Evolutionary conservation across 2,329 filamentous ascomycete genomes (phyloP).

Genomic region (Claviceps humidiphila): DNA sequence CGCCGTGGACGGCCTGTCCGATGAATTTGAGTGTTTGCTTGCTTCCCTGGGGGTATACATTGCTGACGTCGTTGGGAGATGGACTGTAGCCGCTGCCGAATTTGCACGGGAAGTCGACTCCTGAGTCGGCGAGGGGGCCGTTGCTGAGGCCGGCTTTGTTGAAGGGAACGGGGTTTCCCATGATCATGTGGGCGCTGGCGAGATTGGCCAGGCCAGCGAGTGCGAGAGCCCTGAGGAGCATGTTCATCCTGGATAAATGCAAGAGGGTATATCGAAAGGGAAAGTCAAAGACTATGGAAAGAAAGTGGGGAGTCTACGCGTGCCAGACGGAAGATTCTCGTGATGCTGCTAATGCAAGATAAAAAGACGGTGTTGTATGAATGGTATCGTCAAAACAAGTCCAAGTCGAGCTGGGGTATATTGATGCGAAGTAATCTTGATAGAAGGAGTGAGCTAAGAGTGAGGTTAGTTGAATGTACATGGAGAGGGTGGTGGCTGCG

Average conservation of each 20-base stretch:
- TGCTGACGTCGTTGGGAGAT: conserved; percentile 33
- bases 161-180: conserved; percentile 57
- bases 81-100: conserved; percentile 25
- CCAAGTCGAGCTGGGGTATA: not conserved
- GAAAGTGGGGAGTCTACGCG: conserved; percentile 11
- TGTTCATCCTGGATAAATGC: conserved; percentile 18
- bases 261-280: not conserved
- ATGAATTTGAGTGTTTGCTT: conserved; percentile 43
- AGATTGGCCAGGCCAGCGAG: conserved; percentile 43
- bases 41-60: conserved; percentile 39
- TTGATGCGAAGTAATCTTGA: too few relatives aligned
- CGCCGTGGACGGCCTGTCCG: conserved; percentile 70
- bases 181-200: conserved; percentile 62
- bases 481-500: too few relatives aligned
- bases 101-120: conserved; percentile 76
- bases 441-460: too few relatives aligned
- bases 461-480: too few relatives aligned
- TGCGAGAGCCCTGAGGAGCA: conserved; percentile 37
- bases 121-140: conserved; percentile 45
- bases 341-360: not conserved
- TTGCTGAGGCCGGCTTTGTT: conserved; percentile 32
- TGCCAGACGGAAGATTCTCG: conserved; percentile 19
- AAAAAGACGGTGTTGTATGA: conserved; percentile 14
- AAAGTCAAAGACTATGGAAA: conserved; percentile 12
- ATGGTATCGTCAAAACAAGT: not conserved